Evolutionary conservation across 2,329 filamentous ascomycete species (phyloP).

Genomic region (Grosmannia penicillata): DNA sequence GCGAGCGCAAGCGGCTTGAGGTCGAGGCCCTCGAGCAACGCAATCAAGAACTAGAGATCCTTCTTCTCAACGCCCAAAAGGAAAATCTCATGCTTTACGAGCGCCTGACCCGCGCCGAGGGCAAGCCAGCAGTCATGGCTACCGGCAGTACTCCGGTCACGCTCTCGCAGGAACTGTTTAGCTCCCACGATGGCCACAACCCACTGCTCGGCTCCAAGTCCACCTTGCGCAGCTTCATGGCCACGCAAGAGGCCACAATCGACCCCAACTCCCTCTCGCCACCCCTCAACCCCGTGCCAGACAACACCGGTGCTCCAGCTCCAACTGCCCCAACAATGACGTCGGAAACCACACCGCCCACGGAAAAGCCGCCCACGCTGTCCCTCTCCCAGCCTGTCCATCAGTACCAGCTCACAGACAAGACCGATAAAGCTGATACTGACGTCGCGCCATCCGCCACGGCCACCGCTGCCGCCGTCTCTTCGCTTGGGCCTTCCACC

Average conservation of each 20-base stretch:
- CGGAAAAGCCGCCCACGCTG: background rate
- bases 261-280: slow-evolving; percentile 49
- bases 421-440: too few species aligned
- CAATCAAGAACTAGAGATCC: slow-evolving; percentile 55
- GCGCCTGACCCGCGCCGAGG: slow-evolving; percentile 33
- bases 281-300: slow-evolving; percentile 34
- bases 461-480: slow-evolving; percentile 12
- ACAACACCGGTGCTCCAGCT: slow-evolving; percentile 13
- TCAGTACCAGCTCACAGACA: background rate
- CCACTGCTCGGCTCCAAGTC: slow-evolving; percentile 16
- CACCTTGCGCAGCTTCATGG: slow-evolving; percentile 27
- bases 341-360: background rate
- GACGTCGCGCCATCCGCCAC: too few species aligned
- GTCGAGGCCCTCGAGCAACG: slow-evolving; percentile 72
- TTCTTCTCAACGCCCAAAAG: slow-evolving; percentile 25
- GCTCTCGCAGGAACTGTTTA: slow-evolving; percentile 44
- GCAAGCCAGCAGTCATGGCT: slow-evolving; percentile 27
- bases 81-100: slow-evolving; percentile 32
- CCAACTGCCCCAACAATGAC: background rate
- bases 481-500: slow-evolving; percentile 38
- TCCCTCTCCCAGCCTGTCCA: background rate
- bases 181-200: slow-evolving; percentile 26
- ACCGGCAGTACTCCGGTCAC: slow-evolving; percentile 31
- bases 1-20: slow-evolving; percentile 79
- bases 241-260: slow-evolving; percentile 31